These are phyloP conservation scores for Centaurea solstitialis DNA, from an alignment of 129 eudicot genomes.

Conservation along the genomic window DNA sequence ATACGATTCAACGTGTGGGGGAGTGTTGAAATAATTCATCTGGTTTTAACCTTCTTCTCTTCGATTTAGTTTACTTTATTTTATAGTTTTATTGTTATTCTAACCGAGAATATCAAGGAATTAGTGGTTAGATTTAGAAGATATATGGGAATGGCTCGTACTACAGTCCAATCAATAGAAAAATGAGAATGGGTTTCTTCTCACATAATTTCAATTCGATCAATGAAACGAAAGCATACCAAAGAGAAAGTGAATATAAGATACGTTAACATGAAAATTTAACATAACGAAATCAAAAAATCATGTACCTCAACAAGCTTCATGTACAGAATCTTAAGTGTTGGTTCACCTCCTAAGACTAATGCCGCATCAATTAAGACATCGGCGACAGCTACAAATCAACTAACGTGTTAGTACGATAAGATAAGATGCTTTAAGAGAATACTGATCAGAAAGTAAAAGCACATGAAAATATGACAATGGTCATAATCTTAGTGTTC, in stretches of 20 bases:
- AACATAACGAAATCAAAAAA: slow-evolving; percentile 8
- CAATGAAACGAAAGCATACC: not conserved
- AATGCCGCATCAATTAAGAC: slow-evolving; percentile 96
- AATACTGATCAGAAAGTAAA: slow-evolving; percentile 1
- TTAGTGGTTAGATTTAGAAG: not conserved
- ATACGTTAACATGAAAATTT: not conserved
- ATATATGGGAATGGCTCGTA: not conserved
- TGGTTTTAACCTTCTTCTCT: not conserved
- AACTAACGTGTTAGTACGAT: slow-evolving; percentile 23
- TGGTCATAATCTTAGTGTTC: not conserved
- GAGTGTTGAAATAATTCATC: not conserved
- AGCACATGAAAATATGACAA: not conserved
- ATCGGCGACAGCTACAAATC: slow-evolving; percentile 91
- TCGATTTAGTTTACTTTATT: not conserved
- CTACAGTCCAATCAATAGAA: not conserved
- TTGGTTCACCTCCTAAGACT: slow-evolving; percentile 90
- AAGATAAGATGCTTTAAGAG: slow-evolving; percentile 9
- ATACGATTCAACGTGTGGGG: not conserved
- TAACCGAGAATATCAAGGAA: not conserved
- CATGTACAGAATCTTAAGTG: slow-evolving; percentile 84
- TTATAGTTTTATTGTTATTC: not conserved
- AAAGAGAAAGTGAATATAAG: slow-evolving; percentile 3
- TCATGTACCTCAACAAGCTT: slow-evolving; percentile 87
- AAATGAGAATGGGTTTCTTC: not conserved
- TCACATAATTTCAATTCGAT: not conserved